A percentile compares a stretch with the other conserved stretches of the same genome.
Conservation (phyloP, 2,329 filamentous ascomycete genomes). For the Aspergillus udagawae region DNA sequence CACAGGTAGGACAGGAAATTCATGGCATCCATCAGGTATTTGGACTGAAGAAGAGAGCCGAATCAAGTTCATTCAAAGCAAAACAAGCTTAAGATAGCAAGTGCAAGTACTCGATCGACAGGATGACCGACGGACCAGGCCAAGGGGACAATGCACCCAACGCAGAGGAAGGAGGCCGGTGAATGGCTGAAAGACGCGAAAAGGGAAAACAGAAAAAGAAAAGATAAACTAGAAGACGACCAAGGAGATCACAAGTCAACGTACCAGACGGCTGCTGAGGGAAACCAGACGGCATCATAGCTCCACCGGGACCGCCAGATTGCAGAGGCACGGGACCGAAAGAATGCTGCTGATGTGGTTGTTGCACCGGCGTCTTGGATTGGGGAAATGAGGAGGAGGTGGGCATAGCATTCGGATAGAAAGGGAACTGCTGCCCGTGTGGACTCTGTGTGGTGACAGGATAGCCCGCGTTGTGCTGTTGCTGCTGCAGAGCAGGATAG, state of each 20-base stretch:
- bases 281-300: slow-evolving; percentile 36
- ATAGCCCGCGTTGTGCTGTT: slow-evolving; percentile 26
- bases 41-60: neutral
- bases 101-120: neutral
- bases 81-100: neutral
- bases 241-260: slow-evolving; percentile 13
- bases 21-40: neutral
- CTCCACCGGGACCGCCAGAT: slow-evolving; percentile 31
- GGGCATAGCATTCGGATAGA: slow-evolving; percentile 32
- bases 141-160: neutral
- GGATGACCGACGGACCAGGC: neutral
- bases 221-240: slow-evolving; percentile 9
- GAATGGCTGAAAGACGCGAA: neutral
- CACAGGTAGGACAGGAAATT: neutral
- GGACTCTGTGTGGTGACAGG: slow-evolving; percentile 31
- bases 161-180: slow-evolving; percentile 4
- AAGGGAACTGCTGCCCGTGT: slow-evolving; percentile 30
- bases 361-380: slow-evolving; percentile 28
- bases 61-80: neutral
- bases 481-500: slow-evolving; percentile 20
- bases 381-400: slow-evolving; percentile 24
- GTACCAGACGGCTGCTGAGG: slow-evolving; percentile 34
- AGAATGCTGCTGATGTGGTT: slow-evolving; percentile 29
- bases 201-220: slow-evolving; percentile 9
- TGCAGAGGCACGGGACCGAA: slow-evolving; percentile 35